A percentile compares a stretch with the other conserved stretches of the same genome.
phyloP scores from a whole-genome alignment of 2,329 filamentous ascomycete genomes.

The Pseudogymnoascus sp. region DNA sequence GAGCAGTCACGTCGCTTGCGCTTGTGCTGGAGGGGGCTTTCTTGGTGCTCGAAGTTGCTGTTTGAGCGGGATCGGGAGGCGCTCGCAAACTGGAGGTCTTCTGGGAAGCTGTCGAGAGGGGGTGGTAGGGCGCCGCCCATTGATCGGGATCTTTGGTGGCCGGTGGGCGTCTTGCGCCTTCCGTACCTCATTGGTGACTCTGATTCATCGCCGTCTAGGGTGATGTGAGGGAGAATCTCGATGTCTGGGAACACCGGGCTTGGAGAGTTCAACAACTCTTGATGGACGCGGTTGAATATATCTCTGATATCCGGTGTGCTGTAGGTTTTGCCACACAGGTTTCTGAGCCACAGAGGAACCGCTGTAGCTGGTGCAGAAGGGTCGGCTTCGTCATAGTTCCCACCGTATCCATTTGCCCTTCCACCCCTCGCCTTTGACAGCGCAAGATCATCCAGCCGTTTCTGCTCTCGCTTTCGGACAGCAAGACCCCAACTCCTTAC shows the following conservation, averaged over 20 bases:
- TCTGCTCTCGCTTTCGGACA: slow-evolving; percentile 56
- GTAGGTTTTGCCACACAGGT: slow-evolving; percentile 27
- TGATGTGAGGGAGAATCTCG: slow-evolving; percentile 32
- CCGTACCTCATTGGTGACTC: slow-evolving; percentile 24
- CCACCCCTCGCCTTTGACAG: slow-evolving; percentile 10
- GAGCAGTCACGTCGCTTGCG: background rate
- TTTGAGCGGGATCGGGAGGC: background rate
- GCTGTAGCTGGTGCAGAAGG: slow-evolving; percentile 23
- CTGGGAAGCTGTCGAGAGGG: background rate
- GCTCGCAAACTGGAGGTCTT: background rate
- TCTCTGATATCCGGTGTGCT: slow-evolving; percentile 28
- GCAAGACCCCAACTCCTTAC: slow-evolving; percentile 53
- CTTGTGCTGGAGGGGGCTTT: background rate
- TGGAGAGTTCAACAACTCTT: slow-evolving; percentile 27
- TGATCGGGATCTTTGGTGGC: slow-evolving; percentile 27
- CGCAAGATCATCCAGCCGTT: slow-evolving; percentile 39
- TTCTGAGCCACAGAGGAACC: slow-evolving; percentile 26
- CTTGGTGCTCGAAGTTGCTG: background rate
- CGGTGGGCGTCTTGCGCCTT: slow-evolving; percentile 15
- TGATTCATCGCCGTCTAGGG: slow-evolving; percentile 21
- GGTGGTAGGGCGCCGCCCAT: slow-evolving; percentile 16
- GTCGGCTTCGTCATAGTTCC: slow-evolving; percentile 17
- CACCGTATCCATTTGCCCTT: slow-evolving; percentile 19
- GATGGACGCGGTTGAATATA: slow-evolving; percentile 30
- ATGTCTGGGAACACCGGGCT: slow-evolving; percentile 32